Percentiles rank a stretch among this genome's conserved stretches.
Conservation (phyloP, 1,284 basidiomycete species). For the Malassezia sp. region DNA sequence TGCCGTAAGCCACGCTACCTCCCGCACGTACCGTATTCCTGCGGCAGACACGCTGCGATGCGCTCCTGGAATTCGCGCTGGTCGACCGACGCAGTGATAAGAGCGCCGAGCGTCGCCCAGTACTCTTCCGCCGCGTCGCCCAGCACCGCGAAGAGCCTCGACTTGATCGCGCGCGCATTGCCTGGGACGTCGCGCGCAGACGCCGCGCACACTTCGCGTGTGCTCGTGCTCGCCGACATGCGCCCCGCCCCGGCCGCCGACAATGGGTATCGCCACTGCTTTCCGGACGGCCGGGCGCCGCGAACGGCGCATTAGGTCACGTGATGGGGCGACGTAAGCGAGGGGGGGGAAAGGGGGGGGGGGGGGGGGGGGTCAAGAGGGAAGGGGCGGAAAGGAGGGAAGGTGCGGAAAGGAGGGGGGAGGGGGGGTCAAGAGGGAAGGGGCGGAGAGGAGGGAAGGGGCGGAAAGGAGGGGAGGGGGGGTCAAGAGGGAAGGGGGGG, state of each 20-base stretch:
- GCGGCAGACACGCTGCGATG: constrained; percentile 26
- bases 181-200: background rate
- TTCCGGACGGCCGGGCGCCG: background rate
- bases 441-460: too few relatives aligned
- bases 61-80: constrained; percentile 46
- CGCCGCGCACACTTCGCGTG: too few relatives aligned
- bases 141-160: constrained; percentile 20
- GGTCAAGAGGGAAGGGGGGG: too few relatives aligned
- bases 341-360: too few relatives aligned
- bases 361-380: too few relatives aligned
- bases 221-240: too few relatives aligned
- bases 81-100: constrained; percentile 47
- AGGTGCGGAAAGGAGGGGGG: too few relatives aligned
- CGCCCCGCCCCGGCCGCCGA: constrained; percentile 1
- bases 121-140: constrained; percentile 41
- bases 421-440: too few relatives aligned
- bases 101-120: constrained; percentile 47
- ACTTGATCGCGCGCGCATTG: constrained; percentile 8
- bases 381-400: too few relatives aligned
- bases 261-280: constrained; percentile 1
- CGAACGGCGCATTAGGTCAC: too few relatives aligned
- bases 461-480: too few relatives aligned
- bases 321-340: background rate
- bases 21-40: constrained; percentile 31
- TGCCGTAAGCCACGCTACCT: constrained; percentile 19